These are phyloP conservation scores for Pleurotus giganteus DNA, from an alignment of 768 basidiomycete species.

Conservation along the genomic window DNA sequence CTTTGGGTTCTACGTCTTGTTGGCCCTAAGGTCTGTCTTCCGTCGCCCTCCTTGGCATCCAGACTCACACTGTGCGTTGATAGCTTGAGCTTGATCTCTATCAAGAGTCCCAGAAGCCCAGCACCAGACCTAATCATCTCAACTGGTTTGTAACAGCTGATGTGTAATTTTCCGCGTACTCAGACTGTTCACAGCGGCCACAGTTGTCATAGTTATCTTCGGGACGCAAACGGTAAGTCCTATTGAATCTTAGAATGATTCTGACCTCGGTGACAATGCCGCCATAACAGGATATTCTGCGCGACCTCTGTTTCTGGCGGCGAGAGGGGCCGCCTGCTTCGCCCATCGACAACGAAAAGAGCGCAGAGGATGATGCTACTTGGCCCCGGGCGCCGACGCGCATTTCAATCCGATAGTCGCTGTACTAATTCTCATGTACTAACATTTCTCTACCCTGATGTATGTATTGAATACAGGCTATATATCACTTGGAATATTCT, in stretches of 20 bases:
- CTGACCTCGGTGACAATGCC: background rate
- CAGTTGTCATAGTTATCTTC: slow-evolving; percentile 43
- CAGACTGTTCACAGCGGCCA: slow-evolving; percentile 33
- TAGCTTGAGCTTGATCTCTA: slow-evolving; percentile 45
- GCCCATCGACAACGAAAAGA: background rate
- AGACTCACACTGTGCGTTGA: background rate
- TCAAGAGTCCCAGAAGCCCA: slow-evolving; percentile 41
- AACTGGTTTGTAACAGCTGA: slow-evolving; percentile 28
- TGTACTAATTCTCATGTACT: too few relatives aligned
- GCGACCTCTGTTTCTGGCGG: slow-evolving; percentile 34
- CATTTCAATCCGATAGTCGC: background rate
- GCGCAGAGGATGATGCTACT: background rate
- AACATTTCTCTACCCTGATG: slow-evolving; percentile 14
- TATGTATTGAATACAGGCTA: slow-evolving; percentile 24
- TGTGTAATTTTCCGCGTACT: background rate
- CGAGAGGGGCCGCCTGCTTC: background rate
- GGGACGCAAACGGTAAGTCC: slow-evolving; percentile 38
- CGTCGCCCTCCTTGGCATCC: background rate
- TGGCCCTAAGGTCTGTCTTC: slow-evolving; percentile 36
- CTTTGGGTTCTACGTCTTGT: slow-evolving; percentile 41
- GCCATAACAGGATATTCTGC: slow-evolving; percentile 30
- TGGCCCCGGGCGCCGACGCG: background rate
- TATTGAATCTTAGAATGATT: background rate
- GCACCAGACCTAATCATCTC: slow-evolving; percentile 47
- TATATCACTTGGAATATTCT: too few relatives aligned